These are phyloP conservation scores for Quambalaria eucalypti DNA, from an alignment of 1,284 basidiomycete species.

Conservation along the genomic window DNA sequence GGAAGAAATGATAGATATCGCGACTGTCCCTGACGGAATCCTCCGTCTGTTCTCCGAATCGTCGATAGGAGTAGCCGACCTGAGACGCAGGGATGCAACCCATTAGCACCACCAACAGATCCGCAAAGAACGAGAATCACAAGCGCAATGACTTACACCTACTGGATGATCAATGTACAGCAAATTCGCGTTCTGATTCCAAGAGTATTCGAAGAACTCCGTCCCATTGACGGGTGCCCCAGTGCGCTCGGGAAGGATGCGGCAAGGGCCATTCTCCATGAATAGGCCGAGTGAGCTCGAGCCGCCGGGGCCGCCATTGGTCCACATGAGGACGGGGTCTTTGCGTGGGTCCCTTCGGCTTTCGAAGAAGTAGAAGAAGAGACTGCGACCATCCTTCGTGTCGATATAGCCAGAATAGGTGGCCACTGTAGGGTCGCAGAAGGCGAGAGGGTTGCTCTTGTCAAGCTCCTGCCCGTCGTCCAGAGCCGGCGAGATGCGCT, in stretches of 20 bases:
- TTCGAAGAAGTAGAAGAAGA: conserved; percentile 81
- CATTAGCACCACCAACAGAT: too few relatives aligned
- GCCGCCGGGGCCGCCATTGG: conserved; percentile 45
- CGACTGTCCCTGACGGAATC: conserved; percentile 43
- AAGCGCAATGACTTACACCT: too few relatives aligned
- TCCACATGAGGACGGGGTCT: conserved; percentile 54
- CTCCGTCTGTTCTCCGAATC: conserved; percentile 54
- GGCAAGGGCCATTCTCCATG: conserved; percentile 58
- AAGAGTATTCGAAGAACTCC: conserved; percentile 58
- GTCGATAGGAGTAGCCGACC: conserved; percentile 65
- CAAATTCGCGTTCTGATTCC: conserved; percentile 61
- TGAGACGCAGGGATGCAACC: too few relatives aligned
- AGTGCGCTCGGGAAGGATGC: conserved; percentile 10
- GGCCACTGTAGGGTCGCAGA: conserved; percentile 39
- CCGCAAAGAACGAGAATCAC: too few relatives aligned
- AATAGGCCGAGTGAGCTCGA: conserved; percentile 54
- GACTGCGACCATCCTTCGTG: conserved; percentile 57
- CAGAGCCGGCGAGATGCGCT: conserved; percentile 5
- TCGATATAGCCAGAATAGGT: conserved; percentile 53
- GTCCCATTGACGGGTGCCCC: conserved; percentile 52
- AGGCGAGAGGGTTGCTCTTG: conserved; percentile 22
- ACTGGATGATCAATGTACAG: conserved; percentile 66
- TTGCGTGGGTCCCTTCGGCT: conserved; percentile 60
- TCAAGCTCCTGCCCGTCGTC: background rate
- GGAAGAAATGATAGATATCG: conserved; percentile 46